Percentiles rank a stretch among this genome's conserved stretches.
These are phyloP conservation scores for Mycena rebaudengoi DNA, from an alignment of 768 basidiomycete genomes.

Conservation along the genomic window DNA sequence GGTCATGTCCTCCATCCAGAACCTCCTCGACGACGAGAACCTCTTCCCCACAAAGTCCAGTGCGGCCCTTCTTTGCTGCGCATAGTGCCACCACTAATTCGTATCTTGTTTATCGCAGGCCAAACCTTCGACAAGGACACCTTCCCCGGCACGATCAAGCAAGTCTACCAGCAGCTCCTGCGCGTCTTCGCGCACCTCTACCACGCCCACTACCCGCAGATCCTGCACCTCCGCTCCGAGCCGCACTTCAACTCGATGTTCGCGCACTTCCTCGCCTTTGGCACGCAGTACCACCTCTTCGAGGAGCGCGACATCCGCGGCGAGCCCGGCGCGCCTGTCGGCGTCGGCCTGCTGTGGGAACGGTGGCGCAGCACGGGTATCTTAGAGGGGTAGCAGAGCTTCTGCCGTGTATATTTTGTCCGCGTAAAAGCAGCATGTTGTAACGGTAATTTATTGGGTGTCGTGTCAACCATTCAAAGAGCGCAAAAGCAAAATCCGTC, in stretches of 20 bases:
- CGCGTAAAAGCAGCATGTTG: no score
- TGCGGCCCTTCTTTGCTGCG: slow-evolving; percentile 48
- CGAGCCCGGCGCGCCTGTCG: slow-evolving; percentile 65
- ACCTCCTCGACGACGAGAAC: slow-evolving; percentile 91
- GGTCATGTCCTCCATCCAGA: slow-evolving; percentile 97
- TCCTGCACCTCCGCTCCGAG: slow-evolving; percentile 94
- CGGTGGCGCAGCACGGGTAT: slow-evolving; percentile 89
- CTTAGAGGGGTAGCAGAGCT: slow-evolving; percentile 49
- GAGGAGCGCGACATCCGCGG: slow-evolving; percentile 92
- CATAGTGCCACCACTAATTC: neutral
- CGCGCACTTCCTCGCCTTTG: slow-evolving; percentile 97
- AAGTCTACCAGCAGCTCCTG: slow-evolving; percentile 95
- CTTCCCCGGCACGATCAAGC: slow-evolving; percentile 92
- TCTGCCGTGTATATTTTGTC: no score
- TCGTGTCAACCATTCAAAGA: no score
- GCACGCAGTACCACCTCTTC: slow-evolving; percentile 91
- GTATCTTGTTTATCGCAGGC: no score
- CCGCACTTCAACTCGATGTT: slow-evolving; percentile 98
- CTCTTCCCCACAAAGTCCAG: slow-evolving; percentile 97
- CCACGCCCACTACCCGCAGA: slow-evolving; percentile 91
- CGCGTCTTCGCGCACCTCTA: slow-evolving; percentile 99
- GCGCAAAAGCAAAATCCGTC: no score
- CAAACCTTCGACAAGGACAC: slow-evolving; percentile 73
- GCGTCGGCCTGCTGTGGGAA: slow-evolving; percentile 84
- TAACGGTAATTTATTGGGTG: no score